Evolutionary conservation across 345 rosid species (phyloP).

Genomic region (Ceriops tagal): DNA sequence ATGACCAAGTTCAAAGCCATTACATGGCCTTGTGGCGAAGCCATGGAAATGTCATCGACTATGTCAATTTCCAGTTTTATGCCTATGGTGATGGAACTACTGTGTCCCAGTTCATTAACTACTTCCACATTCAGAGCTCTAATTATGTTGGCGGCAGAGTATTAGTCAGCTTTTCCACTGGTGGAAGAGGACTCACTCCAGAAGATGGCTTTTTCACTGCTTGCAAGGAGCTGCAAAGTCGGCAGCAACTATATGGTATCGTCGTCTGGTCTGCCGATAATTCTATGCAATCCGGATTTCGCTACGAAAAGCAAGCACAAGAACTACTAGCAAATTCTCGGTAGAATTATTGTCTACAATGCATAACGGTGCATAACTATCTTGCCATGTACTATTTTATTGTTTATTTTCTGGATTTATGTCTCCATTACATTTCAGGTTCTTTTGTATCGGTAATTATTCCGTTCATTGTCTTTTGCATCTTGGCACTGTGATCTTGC

Average conservation of each 20-base stretch:
- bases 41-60: conserved; percentile 31
- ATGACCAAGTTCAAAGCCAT: conserved; percentile 35
- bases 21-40: conserved; percentile 40
- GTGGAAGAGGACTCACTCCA: conserved; percentile 32
- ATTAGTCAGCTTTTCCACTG: conserved; percentile 25
- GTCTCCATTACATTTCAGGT: no score
- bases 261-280: conserved; percentile 47
- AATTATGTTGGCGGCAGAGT: conserved; percentile 29
- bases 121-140: conserved; percentile 25
- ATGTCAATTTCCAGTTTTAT: conserved; percentile 43
- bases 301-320: conserved; percentile 35
- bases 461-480: no score
- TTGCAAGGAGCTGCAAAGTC: conserved; percentile 29
- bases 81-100: conserved; percentile 29
- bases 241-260: conserved; percentile 32
- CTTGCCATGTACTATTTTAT: not conserved
- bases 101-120: conserved; percentile 21
- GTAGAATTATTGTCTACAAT: conserved; percentile 4
- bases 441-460: no score
- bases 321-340: conserved; percentile 26
- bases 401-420: no score
- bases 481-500: no score
- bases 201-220: conserved; percentile 36
- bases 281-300: conserved; percentile 23
- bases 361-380: not conserved